These are phyloP conservation scores for Deinandra increscens DNA, from an alignment of 129 eudicot species.

Conservation along the genomic window DNA sequence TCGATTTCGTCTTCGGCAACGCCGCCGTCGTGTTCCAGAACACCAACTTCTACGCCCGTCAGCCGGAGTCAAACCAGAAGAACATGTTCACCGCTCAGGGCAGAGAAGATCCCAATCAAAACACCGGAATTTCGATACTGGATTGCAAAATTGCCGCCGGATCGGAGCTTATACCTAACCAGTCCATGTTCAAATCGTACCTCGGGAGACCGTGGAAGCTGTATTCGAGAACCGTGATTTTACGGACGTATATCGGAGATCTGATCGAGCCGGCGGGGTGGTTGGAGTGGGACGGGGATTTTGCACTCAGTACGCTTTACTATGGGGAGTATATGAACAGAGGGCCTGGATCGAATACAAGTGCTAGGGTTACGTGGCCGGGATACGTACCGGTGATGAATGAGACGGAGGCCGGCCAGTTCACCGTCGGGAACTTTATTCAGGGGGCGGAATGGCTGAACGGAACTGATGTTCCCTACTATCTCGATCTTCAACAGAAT, in stretches of 20 bases:
- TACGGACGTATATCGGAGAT: slow-evolving; percentile 44
- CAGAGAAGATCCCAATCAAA: slow-evolving; percentile 76
- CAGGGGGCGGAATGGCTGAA: slow-evolving; percentile 67
- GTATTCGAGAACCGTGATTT: slow-evolving; percentile 55
- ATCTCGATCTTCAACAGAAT: slow-evolving; percentile 31
- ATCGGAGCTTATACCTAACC: slow-evolving; percentile 55
- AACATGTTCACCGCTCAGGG: slow-evolving; percentile 92
- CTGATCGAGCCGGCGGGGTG: slow-evolving; percentile 58
- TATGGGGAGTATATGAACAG: slow-evolving; percentile 77
- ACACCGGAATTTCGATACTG: slow-evolving; percentile 69
- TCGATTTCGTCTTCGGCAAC: slow-evolving; percentile 76
- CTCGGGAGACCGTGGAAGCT: slow-evolving; percentile 79
- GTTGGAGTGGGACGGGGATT: slow-evolving; percentile 64
- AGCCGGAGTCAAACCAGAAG: slow-evolving; percentile 48
- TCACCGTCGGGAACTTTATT: slow-evolving; percentile 62
- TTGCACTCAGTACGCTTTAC: slow-evolving; percentile 50
- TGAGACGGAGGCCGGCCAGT: slow-evolving; percentile 50
- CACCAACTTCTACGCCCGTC: slow-evolving; percentile 68
- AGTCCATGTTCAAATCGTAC: slow-evolving; percentile 47
- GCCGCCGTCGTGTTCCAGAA: slow-evolving; percentile 79
- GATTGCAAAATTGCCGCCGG: slow-evolving; percentile 73
- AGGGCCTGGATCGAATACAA: slow-evolving; percentile 71
- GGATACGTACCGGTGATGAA: slow-evolving; percentile 45
- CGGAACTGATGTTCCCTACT: slow-evolving; percentile 41
- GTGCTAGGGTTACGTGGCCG: slow-evolving; percentile 74